Base-by-base conservation (phyloP, 805 yeast genomes). In the Jamesozyma lodderae region DNA sequence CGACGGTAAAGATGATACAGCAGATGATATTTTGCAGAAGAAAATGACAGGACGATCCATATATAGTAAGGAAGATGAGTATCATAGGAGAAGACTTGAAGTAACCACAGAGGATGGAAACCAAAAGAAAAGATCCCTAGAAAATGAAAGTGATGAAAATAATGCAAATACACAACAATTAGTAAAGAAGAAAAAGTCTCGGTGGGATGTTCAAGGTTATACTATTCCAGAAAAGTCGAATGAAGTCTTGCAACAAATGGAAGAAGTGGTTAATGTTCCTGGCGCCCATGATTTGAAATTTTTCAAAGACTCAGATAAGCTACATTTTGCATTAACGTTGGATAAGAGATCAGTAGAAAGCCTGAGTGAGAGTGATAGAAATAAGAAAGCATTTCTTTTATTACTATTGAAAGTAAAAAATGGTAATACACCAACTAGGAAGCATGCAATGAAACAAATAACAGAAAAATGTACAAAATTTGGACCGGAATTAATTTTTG, bases 381-480 rank as follows among this genome's bases (percentile, higher is more conserved):
- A 70, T 35, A 87, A 81, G 46, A 59, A 75, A 7, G 69, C 70
- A 36, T 74, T 83, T 17, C 66, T 82, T 73, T 70, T 70, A 32
- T 60, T 85, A 19, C 60, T 90, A 15, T 59, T 87, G 18, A 74
- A 72, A 45, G 69, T 87, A 30, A 87, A 86, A 52, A 87, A 88
- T 57, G 96, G 96, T 3, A 62, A 77, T 15, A 82, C 83, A 6
- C 58, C 67, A 0, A 67, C 69, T 6, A 69, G 98, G 35, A 88
- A 84, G 52, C 60, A 63, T 13, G 79, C 95, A 0, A 57, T 85
- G 59, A 67, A 88, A 40, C 68, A 73, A 29, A 57, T 88, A 18
- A 72, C 81, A 2, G 85, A 77, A 33, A 70, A 70, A 42, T 79
- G 92, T 0, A 60, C 67, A 6, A 64, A 60, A 11, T 74, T 78